Evolutionary conservation across 176 grass and related monocot genomes (phyloP).

Genomic region (Pharus latifolius): DNA sequence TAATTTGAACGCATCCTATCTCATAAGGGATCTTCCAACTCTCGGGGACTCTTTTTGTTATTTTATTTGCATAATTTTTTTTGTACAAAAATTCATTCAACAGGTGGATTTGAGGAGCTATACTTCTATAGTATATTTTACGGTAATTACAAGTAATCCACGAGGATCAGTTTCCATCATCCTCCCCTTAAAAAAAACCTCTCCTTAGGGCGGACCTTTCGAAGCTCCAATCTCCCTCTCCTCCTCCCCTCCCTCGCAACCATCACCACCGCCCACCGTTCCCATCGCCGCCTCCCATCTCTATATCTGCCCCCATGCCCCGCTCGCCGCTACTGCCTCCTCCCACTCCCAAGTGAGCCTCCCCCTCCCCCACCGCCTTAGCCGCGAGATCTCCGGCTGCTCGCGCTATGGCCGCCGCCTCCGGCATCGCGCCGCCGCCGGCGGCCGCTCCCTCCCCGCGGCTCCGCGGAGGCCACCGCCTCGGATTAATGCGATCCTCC

Average conservation of each 20-base stretch:
- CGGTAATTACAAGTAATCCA: background rate
- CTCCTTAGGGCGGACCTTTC: conserved; percentile 36
- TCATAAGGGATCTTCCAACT: too few species aligned
- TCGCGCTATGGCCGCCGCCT: conserved; percentile 38
- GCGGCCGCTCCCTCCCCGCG: background rate
- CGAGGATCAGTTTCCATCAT: conserved; percentile 27
- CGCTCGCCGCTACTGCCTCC: background rate
- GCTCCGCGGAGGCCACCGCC: background rate
- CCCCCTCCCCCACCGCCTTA: background rate
- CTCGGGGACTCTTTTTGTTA: too few species aligned
- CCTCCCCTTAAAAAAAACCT: background rate
- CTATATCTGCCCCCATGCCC: conserved; percentile 16
- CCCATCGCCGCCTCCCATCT: conserved; percentile 32
- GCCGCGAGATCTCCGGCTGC: conserved; percentile 35
- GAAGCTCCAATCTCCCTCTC: conserved; percentile 19
- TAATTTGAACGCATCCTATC: too few species aligned
- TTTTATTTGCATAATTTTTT: too few species aligned
- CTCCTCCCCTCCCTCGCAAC: conserved; percentile 30
- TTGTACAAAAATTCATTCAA: too few species aligned
- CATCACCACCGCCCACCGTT: conserved; percentile 53
- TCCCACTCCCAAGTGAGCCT: background rate
- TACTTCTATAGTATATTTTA: too few species aligned
- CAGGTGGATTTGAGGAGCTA: too few species aligned
- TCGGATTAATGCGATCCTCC: conserved; percentile 16
- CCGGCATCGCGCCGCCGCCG: conserved; percentile 30